A percentile compares a stretch with the other conserved stretches of the same genome.
phyloP scores from a whole-genome alignment of 257 asterid species.

The Solanum ossicruentum region DNA sequence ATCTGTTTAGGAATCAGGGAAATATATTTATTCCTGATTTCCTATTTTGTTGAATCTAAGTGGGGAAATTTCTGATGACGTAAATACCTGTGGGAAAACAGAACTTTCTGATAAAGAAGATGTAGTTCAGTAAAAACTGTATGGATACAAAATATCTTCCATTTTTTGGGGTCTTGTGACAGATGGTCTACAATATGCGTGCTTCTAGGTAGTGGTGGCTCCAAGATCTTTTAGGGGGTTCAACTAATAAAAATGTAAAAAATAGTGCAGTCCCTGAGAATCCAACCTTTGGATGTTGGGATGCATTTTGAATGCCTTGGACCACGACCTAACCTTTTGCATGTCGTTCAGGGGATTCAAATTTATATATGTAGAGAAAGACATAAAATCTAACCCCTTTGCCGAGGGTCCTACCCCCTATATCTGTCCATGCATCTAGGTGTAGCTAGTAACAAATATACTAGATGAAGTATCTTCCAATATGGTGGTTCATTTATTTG shows the following conservation, averaged over 20 bases:
- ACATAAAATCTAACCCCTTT: neutral
- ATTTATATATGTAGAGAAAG: too few relatives aligned
- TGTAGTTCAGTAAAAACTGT: neutral
- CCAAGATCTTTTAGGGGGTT: neutral
- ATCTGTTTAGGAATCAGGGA: neutral
- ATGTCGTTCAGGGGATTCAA: too few relatives aligned
- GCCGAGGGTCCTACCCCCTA: neutral
- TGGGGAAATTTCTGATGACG: constrained; percentile 1
- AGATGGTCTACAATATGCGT: neutral
- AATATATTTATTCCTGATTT: neutral
- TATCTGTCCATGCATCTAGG: neutral
- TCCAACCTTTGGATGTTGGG: neutral
- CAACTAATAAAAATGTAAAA: neutral
- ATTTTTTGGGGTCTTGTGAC: neutral
- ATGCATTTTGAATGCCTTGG: neutral
- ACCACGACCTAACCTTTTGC: neutral
- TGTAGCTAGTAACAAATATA: neutral
- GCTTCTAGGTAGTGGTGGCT: neutral
- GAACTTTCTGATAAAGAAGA: neutral
- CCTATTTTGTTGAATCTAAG: constrained; percentile 1
- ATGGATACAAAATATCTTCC: neutral
- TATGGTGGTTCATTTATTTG: neutral
- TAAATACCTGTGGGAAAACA: neutral
- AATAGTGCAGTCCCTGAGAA: neutral
- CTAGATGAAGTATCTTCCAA: neutral